Evolutionary conservation across 2,329 filamentous ascomycete species (phyloP).

Genomic region (Trichoderma simmonsii): DNA sequence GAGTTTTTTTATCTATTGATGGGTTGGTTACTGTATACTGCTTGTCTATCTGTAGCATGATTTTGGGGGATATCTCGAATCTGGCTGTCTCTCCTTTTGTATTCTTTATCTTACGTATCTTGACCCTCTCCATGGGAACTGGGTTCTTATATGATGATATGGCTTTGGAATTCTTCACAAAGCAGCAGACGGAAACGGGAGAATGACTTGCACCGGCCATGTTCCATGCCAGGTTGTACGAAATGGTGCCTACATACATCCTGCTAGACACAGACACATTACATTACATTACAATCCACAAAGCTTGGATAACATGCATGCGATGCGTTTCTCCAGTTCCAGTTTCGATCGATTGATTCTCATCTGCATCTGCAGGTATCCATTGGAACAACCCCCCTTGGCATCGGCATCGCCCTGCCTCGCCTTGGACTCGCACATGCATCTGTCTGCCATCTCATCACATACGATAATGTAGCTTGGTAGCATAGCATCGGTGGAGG

Average conservation of each 20-base stretch:
- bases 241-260: background rate
- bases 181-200: background rate
- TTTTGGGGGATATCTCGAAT: background rate
- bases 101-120: background rate
- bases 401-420: background rate
- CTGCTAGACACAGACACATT: background rate
- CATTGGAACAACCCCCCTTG: background rate
- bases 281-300: background rate
- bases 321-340: background rate
- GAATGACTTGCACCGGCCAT: background rate
- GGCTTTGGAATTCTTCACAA: background rate
- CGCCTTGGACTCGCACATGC: background rate
- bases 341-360: slow-evolving; percentile 9
- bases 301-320: background rate
- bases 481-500: too few species aligned
- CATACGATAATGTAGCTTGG: background rate
- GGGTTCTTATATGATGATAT: too few species aligned
- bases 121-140: background rate
- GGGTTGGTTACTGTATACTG: background rate
- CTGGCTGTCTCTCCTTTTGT: background rate
- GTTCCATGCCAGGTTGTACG: background rate
- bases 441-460: background rate
- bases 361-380: slow-evolving; percentile 6
- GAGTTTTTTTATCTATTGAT: background rate
- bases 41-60: background rate